Percentiles rank a stretch among this genome's conserved stretches.
Evolutionary conservation across 2,329 filamentous ascomycete genomes (phyloP).

Genomic region (Pseudogymnoascus sp.): DNA sequence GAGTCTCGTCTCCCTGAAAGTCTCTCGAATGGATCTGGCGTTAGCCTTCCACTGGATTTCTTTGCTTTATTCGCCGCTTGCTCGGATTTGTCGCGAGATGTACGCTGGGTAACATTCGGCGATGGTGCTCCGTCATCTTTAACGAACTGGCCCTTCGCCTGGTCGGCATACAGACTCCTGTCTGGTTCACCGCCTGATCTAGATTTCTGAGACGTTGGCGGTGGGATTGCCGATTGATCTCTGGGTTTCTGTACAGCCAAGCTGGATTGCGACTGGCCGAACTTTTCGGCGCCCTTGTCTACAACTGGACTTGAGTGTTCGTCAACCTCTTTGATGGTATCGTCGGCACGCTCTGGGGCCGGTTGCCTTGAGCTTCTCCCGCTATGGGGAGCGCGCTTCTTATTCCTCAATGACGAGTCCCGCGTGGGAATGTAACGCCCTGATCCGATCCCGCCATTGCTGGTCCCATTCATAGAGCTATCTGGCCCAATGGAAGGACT

Average conservation of each 20-base stretch:
- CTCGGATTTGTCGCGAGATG: conserved; percentile 31
- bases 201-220: neutral
- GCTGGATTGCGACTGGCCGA: neutral
- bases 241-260: neutral
- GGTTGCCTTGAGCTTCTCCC: conserved; percentile 33
- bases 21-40: conserved; percentile 42
- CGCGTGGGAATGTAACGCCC: conserved; percentile 53
- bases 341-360: conserved; percentile 24
- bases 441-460: conserved; percentile 27
- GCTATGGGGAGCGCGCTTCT: conserved; percentile 44
- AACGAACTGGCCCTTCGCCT: neutral
- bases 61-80: conserved; percentile 29
- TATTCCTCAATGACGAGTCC: conserved; percentile 62
- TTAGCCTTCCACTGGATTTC: conserved; percentile 41
- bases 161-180: neutral
- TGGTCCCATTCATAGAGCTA: conserved; percentile 16
- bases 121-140: conserved; percentile 62
- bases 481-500: conserved; percentile 11
- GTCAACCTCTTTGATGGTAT: conserved; percentile 21
- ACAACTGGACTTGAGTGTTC: conserved; percentile 13
- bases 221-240: neutral
- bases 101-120: conserved; percentile 58
- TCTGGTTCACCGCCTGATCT: neutral
- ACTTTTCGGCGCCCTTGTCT: neutral
- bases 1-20: neutral